A percentile compares a stretch with the other conserved stretches of the same genome.
Evolutionary conservation across 768 basidiomycete species (phyloP).

Genomic region (Termitomyces sp.): DNA sequence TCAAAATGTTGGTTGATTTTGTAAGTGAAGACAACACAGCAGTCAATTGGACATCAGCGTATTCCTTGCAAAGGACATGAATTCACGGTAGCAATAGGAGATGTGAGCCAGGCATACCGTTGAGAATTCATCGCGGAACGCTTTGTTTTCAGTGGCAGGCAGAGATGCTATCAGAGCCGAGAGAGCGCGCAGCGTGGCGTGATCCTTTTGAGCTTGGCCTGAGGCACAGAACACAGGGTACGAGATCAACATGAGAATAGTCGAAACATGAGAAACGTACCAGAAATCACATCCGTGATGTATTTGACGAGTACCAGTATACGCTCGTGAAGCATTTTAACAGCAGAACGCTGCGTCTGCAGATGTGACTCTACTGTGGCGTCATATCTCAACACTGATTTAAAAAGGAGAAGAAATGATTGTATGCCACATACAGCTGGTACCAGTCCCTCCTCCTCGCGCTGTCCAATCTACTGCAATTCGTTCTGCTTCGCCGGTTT

Average conservation of each 20-base stretch:
- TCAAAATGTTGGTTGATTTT: constrained; percentile 82
- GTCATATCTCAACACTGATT: constrained; percentile 1
- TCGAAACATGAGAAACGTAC: constrained; percentile 33
- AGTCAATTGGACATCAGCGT: constrained; percentile 92
- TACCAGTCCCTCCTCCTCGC: constrained; percentile 79
- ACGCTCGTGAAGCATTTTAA: constrained; percentile 95
- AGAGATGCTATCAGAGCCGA: constrained; percentile 85
- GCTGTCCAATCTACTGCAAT: constrained; percentile 98
- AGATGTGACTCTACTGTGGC: constrained; percentile 83
- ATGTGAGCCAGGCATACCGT: constrained; percentile 46
- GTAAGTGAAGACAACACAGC: constrained; percentile 86
- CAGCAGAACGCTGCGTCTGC: constrained; percentile 89
- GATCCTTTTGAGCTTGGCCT: constrained; percentile 79
- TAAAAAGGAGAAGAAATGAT: background rate
- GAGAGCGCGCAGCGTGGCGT: constrained; percentile 79
- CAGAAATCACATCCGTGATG: constrained; percentile 71
- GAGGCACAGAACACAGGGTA: background rate
- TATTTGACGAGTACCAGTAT: constrained; percentile 87
- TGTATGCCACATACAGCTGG: constrained; percentile 57
- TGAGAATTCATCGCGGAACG: constrained; percentile 86
- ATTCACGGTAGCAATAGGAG: background rate
- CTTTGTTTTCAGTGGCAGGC: constrained; percentile 80
- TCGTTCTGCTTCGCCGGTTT: constrained; percentile 97
- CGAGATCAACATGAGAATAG: constrained; percentile 13
- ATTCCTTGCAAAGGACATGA: constrained; percentile 59